Conservation (phyloP, 2,329 filamentous ascomycete species). For the Colletotrichum sp. region DNA sequence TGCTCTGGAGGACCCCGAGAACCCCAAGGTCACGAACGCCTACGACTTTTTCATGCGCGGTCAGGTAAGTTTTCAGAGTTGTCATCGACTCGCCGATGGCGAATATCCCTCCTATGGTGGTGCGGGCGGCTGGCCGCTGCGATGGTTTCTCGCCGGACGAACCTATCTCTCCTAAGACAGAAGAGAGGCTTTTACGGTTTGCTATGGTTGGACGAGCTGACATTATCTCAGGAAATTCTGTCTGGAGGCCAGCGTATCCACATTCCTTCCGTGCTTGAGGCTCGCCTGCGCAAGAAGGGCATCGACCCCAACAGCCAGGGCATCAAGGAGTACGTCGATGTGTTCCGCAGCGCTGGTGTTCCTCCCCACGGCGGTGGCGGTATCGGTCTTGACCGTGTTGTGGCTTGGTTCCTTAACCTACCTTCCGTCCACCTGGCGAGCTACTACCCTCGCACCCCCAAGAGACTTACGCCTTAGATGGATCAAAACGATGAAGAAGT, state of each 20-base stretch:
- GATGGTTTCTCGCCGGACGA: neutral
- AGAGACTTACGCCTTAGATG: conserved; percentile 53
- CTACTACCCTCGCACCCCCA: conserved; percentile 65
- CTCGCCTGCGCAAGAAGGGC: conserved; percentile 78
- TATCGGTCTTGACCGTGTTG: conserved; percentile 87
- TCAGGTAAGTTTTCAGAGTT: conserved; percentile 33
- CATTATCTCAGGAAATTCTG: conserved; percentile 73
- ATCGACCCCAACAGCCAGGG: conserved; percentile 75
- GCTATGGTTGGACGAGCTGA: neutral
- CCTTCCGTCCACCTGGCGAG: conserved; percentile 63
- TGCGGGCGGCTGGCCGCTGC: neutral
- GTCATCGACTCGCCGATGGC: neutral
- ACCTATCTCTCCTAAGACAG: neutral
- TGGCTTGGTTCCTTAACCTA: conserved; percentile 67
- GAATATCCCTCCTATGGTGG: neutral
- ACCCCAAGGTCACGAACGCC: conserved; percentile 68
- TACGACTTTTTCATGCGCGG: conserved; percentile 90
- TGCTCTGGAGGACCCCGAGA: conserved; percentile 77
- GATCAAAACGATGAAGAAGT: neutral
- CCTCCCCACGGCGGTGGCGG: conserved; percentile 92
- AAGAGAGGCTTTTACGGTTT: neutral
- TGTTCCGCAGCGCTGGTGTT: conserved; percentile 80
- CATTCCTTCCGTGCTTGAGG: conserved; percentile 72
- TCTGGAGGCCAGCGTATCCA: conserved; percentile 87
- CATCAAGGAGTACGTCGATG: conserved; percentile 91